Base-by-base conservation (phyloP, 192 early-diverging fungal genomes). In the Backusella circina region DNA sequence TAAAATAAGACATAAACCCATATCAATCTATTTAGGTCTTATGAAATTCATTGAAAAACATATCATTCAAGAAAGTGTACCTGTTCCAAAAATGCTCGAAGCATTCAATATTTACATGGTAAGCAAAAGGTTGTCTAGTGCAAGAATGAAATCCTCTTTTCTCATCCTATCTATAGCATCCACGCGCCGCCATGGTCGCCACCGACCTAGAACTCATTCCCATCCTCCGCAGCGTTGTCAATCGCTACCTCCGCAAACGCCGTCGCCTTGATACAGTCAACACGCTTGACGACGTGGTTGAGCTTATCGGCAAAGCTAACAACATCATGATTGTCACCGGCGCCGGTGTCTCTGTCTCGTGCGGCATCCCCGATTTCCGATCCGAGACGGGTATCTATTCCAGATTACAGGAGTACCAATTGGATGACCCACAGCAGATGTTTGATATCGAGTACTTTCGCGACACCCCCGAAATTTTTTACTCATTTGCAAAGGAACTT, bases 281-380 rank as follows among this genome's bases (percentile, higher is more conserved):
- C 65, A 89, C 91, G 0, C 65, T 93, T 6, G 82, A 91, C 5
- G 86, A 94, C 36, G 93, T 92, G 8, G 84, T 91, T 0, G 78
- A 85, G 1, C 74, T 94, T n/a, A 64, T 96, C 1, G 71, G 79
- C 28, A 72, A 74, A 13, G 83, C 90, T 2, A 83, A 85, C 67
- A 92, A 91, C 18, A 96, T 98, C 39, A 88, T 98, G 90, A 91
- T 98, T 15, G 84, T 98, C 66, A 96, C 96, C 1, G 97, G 97
- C 8, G 95, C 95, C 6, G 94, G 95, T 13, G 92, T 89, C 2
- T 98, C 96, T 0, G 96, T 98, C 2, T 96, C 94, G 1, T 98
- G 96, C 50, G 97, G 96, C 5, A 99, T 99, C 44, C 98, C 98
- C 0, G 98, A 99, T 74, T 99, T 99, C 71, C 88, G 97, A 72